Base-by-base conservation (phyloP, 495 filamentous ascomycete species). In the Penicillium diatomitis region DNA sequence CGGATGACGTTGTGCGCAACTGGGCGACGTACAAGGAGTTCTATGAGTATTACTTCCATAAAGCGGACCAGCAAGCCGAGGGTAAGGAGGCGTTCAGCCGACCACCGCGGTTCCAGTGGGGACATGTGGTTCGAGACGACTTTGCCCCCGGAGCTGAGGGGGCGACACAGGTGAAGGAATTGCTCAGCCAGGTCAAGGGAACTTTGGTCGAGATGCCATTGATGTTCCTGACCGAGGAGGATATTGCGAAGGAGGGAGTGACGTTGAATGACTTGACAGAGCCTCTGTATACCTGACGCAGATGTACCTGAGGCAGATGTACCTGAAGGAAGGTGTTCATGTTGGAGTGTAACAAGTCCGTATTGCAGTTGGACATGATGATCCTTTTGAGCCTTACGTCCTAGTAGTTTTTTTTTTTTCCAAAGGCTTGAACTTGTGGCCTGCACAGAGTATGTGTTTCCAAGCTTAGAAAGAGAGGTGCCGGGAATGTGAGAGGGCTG, bases 131-230 rank as follows among this genome's bases (percentile, higher is more conserved):
- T 7, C 73, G 69, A 31, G 83, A 86, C 42, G 83, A 95, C 57
- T 96, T 95, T 54, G 62, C 77, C 48, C 76, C 57, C 56, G 83
- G 82, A 4, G 65, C 69, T 2, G 66, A 78, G 71, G 90, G 68
- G 11, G 68, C 81, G 28, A 62, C 60, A 33, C 85, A 92, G 72
- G 75, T 97, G 36, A 97, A 97, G 74, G 88, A 87, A 33, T 72
- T 82, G 66, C 67, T 97, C 48, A 79, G 78, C 47, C 74, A 76
- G 44, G 75, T 96, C 9, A 82, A 82, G 54, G 91, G 91, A 0
- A 88, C 79, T 9, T 60, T 96, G 38, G 89, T 96, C 27, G 86
- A 95, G 73, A 96, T 96, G 91, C 88, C 90, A 44, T 69, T 97
- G 56, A 73, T 86, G 53, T 97, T 97, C 67, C 66, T 97, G 63